Conservation (phyloP, 805 yeast genomes). For the Millerozyma miso region DNA sequence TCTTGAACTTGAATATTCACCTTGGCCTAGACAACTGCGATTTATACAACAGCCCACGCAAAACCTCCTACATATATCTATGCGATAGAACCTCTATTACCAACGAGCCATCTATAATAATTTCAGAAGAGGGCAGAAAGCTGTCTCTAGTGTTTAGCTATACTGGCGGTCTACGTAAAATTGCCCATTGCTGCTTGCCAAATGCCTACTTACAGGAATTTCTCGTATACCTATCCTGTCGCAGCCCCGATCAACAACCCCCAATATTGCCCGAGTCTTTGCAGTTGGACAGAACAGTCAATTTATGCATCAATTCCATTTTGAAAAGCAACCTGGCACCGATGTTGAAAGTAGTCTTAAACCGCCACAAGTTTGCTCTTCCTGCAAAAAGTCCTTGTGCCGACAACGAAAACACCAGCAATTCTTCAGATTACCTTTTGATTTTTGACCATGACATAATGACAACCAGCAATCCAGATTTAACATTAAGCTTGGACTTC, state of each 20-base stretch:
- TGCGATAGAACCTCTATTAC: slow-evolving; percentile 12
- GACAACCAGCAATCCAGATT: slow-evolving; percentile 22
- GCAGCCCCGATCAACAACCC: background rate
- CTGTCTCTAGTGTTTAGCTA: slow-evolving; percentile 30
- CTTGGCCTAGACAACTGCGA: slow-evolving; percentile 22
- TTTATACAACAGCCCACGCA: slow-evolving; percentile 7
- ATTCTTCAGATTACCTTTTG: slow-evolving; percentile 31
- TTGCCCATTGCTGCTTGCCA: slow-evolving; percentile 36
- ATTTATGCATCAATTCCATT: slow-evolving; percentile 19
- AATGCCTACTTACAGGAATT: slow-evolving; percentile 22
- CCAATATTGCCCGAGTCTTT: background rate
- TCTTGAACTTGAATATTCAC: slow-evolving; percentile 32
- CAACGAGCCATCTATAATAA: slow-evolving; percentile 26
- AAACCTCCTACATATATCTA: slow-evolving; percentile 22
- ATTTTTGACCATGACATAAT: slow-evolving; percentile 28
- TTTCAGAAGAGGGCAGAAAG: slow-evolving; percentile 22
- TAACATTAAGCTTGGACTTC: slow-evolving; percentile 9
- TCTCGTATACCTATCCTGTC: slow-evolving; percentile 16
- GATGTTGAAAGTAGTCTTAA: slow-evolving; percentile 21
- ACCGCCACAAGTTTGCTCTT: slow-evolving; percentile 29
- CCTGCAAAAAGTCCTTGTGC: slow-evolving; percentile 18
- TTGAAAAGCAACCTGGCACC: slow-evolving; percentile 25
- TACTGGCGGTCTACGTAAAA: slow-evolving; percentile 40
- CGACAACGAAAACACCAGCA: slow-evolving; percentile 9
- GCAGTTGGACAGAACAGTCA: background rate